phyloP scores from a whole-genome alignment of 805 yeast genomes.

The Lipomyces japonicus region DNA sequence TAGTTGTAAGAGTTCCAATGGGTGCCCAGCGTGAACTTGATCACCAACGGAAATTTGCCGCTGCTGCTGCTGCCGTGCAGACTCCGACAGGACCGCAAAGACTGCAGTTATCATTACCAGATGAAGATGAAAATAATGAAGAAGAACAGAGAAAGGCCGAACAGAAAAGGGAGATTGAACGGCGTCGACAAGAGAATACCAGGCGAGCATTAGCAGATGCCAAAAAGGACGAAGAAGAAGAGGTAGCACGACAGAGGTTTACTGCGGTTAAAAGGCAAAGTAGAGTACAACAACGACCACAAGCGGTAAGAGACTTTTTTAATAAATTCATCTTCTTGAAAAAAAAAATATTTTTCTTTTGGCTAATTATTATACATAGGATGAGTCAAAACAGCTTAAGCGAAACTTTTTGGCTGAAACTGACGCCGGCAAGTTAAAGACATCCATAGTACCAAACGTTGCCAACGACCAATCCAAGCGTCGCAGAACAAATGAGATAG shows the following conservation, averaged over 20 bases:
- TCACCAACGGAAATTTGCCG: slow-evolving; percentile 29
- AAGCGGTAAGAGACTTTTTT: slow-evolving; percentile 9
- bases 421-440: slow-evolving; percentile 5
- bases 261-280: slow-evolving; percentile 13
- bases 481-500: slow-evolving; percentile 22
- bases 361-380: too few relatives aligned
- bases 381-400: slow-evolving; percentile 9
- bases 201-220: slow-evolving; percentile 18
- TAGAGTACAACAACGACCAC: slow-evolving; percentile 14
- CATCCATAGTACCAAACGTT: slow-evolving; percentile 1
- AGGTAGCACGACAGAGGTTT: slow-evolving; percentile 10
- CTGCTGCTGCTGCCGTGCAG: slow-evolving; percentile 6
- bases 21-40: slow-evolving; percentile 30
- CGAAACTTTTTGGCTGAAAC: slow-evolving; percentile 15
- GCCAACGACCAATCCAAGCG: slow-evolving; percentile 19
- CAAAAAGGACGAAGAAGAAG: slow-evolving; percentile 18
- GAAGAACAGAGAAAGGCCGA: slow-evolving; percentile 18
- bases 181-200: slow-evolving; percentile 25
- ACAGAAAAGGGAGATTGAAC: slow-evolving; percentile 22
- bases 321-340: not conserved
- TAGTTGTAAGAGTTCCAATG: slow-evolving; percentile 31
- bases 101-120: not conserved
- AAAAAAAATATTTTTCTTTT: too few relatives aligned
- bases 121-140: not conserved
- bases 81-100: too few relatives aligned